phyloP scores from a whole-genome alignment of 352 stramenopile genomes.

The Ophiocytium majus region DNA sequence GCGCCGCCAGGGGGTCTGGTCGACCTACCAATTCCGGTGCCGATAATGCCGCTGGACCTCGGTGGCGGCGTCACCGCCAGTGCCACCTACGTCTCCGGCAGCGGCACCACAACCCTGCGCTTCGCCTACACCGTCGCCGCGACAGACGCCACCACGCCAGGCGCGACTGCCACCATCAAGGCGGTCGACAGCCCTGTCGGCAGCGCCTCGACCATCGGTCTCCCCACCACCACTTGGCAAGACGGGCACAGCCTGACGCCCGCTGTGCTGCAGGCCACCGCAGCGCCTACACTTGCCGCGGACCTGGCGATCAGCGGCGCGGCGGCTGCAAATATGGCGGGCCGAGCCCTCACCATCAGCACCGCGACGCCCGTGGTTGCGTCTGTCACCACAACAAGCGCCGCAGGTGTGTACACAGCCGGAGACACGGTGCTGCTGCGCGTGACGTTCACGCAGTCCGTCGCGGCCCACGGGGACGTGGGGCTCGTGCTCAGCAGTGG shows the following conservation, averaged over 20 bases:
- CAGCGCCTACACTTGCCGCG: background rate
- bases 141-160: background rate
- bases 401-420: background rate
- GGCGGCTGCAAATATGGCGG: background rate
- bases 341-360: background rate
- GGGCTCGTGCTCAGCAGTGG: constrained; percentile 4
- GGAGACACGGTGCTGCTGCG: background rate
- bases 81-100: background rate
- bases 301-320: background rate
- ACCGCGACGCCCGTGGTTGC: background rate
- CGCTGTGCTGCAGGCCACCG: background rate
- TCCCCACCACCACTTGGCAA: background rate
- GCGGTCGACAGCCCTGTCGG: background rate
- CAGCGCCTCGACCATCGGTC: background rate
- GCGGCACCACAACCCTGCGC: background rate
- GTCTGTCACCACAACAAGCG: background rate
- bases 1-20: too few species aligned
- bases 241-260: background rate
- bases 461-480: background rate
- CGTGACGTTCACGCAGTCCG: background rate
- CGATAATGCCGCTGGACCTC: background rate
- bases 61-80: background rate
- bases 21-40: background rate
- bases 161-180: background rate
- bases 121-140: constrained; percentile 1